Conservation (phyloP, 306 rosid species). For the Quercus berberidifolia region DNA sequence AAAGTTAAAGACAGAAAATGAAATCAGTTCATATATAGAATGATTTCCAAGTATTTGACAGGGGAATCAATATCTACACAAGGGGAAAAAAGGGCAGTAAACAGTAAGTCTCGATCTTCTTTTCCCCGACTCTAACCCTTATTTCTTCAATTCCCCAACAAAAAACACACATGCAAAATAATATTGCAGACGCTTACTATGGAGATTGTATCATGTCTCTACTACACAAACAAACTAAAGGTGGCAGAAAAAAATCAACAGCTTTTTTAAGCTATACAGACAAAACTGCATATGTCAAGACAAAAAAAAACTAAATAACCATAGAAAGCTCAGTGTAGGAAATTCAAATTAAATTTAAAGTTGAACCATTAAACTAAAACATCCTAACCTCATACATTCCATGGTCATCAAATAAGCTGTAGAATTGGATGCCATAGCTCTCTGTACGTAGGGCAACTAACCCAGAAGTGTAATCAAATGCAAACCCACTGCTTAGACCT, state of each 20-base stretch:
- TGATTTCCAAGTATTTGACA: not conserved
- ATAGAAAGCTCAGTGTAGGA: not conserved
- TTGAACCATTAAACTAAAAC: conserved; percentile 6
- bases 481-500: conserved; percentile 42
- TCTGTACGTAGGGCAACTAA: conserved; percentile 73
- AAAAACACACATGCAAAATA: not conserved
- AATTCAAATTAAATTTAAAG: not conserved
- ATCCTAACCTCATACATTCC: conserved; percentile 74
- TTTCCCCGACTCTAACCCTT: not conserved
- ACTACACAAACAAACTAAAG: not conserved
- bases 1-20: not conserved
- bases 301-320: not conserved
- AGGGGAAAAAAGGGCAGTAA: not conserved
- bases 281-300: not conserved
- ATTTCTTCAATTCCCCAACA: not conserved
- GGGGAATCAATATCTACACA: not conserved
- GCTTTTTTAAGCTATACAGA: not conserved
- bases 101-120: not conserved
- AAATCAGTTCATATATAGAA: not conserved
- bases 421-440: conserved; percentile 80
- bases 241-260: not conserved
- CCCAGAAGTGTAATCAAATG: conserved; percentile 73
- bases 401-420: conserved; percentile 76
- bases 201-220: not conserved
- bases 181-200: not conserved